Evolutionary conservation across 257 asterid species (phyloP), one percentile per base, ranked within the genome.

Genomic region (Solanum gandarillasii): DNA sequence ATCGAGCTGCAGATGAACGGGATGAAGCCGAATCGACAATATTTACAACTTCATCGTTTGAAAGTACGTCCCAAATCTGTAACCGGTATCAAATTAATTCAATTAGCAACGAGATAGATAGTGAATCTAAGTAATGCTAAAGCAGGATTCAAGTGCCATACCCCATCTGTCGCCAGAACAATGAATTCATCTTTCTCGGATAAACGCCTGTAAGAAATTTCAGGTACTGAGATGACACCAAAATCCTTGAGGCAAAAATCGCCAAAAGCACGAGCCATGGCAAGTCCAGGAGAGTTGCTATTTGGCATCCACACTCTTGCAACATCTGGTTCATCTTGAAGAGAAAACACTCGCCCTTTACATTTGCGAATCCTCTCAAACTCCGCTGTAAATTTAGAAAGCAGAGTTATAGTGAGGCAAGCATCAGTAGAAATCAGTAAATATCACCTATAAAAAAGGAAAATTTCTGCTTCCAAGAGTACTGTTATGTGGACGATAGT

Each of bases 261-360:
- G 62, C 98, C 98, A 67, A 94, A 94, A 46, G 96, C 95, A 84
- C 96, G 95, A 8, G 98, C 95, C 96, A 94, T 94, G 83, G 98
- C 95, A 68, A 94, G 96, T 70, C 96, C 98, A 65, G 98, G 98
- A 88, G 95, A 87, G 89, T 94, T 90, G 16, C 74, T 88, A 87
- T 94, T 88, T 13, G 98, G 98, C 83, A 94, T 91, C 98, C 96
- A 94, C 82, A 94, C 95, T 86, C 96, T 92, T 31, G 96, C 92
- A 35, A 94, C 98, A 70, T 89, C 95, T 25, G 98, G 98, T 52
- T 92, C 98, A 86, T 94, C 98, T 43, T 75, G 91, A 12, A 94
- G 95, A 81, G 96, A 89, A 90, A 94, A 94, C 8, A 94, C 94
- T 68, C 95, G 95, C 23, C 96, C 96, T 91, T 86, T 94, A 87